These are phyloP conservation scores for Penicillium desertorum DNA, from an alignment of 495 filamentous ascomycete species.

Conservation along the genomic window DNA sequence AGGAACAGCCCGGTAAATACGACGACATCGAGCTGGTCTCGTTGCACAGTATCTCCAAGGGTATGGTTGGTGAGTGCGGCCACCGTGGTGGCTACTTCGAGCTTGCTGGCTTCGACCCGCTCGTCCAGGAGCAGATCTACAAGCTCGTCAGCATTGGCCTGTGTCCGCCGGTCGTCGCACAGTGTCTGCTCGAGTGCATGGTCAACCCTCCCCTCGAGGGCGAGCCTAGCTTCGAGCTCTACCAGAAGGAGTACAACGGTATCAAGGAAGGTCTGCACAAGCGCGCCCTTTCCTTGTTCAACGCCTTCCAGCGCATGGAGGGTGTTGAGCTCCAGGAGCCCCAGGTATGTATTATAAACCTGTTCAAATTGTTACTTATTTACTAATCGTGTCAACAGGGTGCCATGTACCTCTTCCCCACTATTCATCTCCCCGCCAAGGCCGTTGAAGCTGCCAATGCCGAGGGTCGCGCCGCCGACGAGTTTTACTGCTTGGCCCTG, in stretches of 20 bases:
- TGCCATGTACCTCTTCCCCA: conserved; percentile 98
- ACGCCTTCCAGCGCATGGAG: conserved; percentile 91
- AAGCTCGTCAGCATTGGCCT: conserved; percentile 96
- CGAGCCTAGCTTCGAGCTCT: conserved; percentile 77
- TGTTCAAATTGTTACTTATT: neutral
- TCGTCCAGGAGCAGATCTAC: conserved; percentile 91
- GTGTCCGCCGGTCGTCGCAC: conserved; percentile 91
- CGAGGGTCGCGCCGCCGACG: conserved; percentile 75
- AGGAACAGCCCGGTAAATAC: conserved; percentile 69
- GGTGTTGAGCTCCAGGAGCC: conserved; percentile 87
- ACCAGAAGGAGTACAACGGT: conserved; percentile 76
- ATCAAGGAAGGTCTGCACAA: conserved; percentile 73
- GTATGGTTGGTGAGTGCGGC: conserved; percentile 97
- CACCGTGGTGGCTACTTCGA: conserved; percentile 98
- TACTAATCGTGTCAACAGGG: conserved; percentile 52
- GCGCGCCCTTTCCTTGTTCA: conserved; percentile 79
- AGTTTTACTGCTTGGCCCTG: conserved; percentile 87
- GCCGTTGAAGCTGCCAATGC: conserved; percentile 72
- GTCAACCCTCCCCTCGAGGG: conserved; percentile 87
- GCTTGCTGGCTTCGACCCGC: conserved; percentile 79
- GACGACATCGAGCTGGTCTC: conserved; percentile 85
- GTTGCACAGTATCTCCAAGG: conserved; percentile 85
- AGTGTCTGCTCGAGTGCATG: conserved; percentile 95
- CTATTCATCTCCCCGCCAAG: conserved; percentile 72
- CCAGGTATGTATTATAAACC: conserved; percentile 41